phyloP scores from a whole-genome alignment of 116 monocot species.

The Phalaenopsis hybrid region DNA sequence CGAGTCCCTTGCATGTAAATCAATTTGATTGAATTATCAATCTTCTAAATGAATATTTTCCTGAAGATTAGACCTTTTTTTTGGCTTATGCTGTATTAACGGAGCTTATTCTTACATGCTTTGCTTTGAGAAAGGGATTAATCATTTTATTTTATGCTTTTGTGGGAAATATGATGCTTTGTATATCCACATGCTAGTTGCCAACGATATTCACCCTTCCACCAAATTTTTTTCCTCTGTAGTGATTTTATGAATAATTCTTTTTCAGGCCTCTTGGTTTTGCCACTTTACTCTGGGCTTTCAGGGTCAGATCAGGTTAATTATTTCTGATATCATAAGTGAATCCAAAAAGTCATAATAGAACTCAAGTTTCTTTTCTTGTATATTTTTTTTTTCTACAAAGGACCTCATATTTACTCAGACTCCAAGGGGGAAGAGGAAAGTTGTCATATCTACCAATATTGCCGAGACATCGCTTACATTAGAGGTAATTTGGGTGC shows the following conservation, averaged over 20 bases:
- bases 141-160: background rate
- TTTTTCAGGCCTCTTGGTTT: constrained; percentile 60
- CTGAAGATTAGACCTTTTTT: background rate
- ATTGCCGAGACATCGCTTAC: constrained; percentile 99
- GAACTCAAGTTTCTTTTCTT: constrained; percentile 4
- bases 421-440: constrained; percentile 83
- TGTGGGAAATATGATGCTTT: background rate
- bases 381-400: constrained; percentile 12
- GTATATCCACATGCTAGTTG: background rate
- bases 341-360: background rate
- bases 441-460: constrained; percentile 96
- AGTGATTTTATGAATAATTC: background rate
- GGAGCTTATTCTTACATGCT: background rate
- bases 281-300: constrained; percentile 94
- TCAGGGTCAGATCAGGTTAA: constrained; percentile 80
- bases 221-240: background rate
- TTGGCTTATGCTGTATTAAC: background rate
- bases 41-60: background rate
- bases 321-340: constrained; percentile 4
- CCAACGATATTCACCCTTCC: background rate
- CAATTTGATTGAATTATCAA: background rate
- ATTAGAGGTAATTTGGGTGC: constrained; percentile 58
- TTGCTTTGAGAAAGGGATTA: background rate
- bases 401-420: constrained; percentile 94
- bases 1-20: background rate